Conservation (phyloP, 441 rosid genomes). For the Daphne laureola region DNA sequence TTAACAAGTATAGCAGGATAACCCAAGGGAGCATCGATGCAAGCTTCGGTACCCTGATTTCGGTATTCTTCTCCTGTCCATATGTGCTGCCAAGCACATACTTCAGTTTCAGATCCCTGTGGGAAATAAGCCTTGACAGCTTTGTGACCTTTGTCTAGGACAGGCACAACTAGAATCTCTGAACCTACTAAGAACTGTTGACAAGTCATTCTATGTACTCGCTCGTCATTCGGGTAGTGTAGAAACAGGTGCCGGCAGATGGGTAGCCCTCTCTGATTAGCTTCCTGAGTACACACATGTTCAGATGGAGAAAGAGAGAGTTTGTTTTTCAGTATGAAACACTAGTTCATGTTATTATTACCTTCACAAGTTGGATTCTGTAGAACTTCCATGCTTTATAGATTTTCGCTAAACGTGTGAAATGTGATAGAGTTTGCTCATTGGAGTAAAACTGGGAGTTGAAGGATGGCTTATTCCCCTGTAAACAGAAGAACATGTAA, state of each 20-base stretch:
- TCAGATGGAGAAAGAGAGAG: background rate
- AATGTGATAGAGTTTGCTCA: conserved; percentile 40
- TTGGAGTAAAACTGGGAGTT: conserved; percentile 64
- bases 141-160: conserved; percentile 47
- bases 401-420: conserved; percentile 58
- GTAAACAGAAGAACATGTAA: conserved; percentile 11
- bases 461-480: conserved; percentile 67
- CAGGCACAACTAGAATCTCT: conserved; percentile 63
- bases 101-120: conserved; percentile 21
- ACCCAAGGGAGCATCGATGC: conserved; percentile 55
- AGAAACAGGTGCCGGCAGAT: conserved; percentile 67
- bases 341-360: conserved; percentile 13
- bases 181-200: conserved; percentile 63
- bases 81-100: conserved; percentile 43
- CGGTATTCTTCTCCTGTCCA: conserved; percentile 48
- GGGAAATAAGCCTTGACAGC: conserved; percentile 57
- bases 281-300: conserved; percentile 35
- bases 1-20: conserved; percentile 60
- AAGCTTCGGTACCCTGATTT: conserved; percentile 31
- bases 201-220: conserved; percentile 39
- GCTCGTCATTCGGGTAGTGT: conserved; percentile 55
- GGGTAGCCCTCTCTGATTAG: conserved; percentile 53
- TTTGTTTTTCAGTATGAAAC: conserved; percentile 3
- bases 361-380: conserved; percentile 54
- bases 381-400: conserved; percentile 68